A percentile compares a stretch with the other conserved stretches of the same genome.
Evolutionary conservation across 2,329 filamentous ascomycete genomes (phyloP).

Genomic region (Colletotrichum eleusines): DNA sequence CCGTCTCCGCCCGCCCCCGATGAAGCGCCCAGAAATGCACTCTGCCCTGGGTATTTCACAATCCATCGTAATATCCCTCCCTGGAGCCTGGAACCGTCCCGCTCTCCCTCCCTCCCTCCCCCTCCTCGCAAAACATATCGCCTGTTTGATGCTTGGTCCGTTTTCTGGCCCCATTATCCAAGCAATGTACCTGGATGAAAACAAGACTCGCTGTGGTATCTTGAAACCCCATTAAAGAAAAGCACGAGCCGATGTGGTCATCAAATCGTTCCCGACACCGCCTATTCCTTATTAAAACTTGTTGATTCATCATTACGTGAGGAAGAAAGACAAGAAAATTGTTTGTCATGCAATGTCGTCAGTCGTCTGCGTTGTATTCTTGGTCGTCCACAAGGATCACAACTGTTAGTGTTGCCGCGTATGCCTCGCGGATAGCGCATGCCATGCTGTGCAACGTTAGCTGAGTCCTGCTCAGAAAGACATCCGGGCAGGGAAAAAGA

Average conservation of each 20-base stretch:
- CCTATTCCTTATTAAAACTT: slow-evolving; percentile 3
- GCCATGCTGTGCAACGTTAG: slow-evolving; percentile 65
- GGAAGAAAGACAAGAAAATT: background rate
- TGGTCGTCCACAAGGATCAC: slow-evolving; percentile 73
- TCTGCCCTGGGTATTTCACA: slow-evolving; percentile 34
- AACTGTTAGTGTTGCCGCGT: slow-evolving; percentile 78
- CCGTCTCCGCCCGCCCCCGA: background rate
- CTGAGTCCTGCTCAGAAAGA: background rate
- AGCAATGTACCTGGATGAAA: slow-evolving; percentile 7
- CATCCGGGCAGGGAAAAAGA: background rate
- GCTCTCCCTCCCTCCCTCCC: background rate
- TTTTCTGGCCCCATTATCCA: background rate
- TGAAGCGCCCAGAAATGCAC: slow-evolving; percentile 35
- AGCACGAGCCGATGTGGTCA: background rate
- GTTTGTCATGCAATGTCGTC: slow-evolving; percentile 23
- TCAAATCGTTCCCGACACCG: slow-evolving; percentile 1
- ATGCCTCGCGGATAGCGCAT: slow-evolving; percentile 81
- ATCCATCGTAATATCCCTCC: slow-evolving; percentile 2
- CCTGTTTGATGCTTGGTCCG: background rate
- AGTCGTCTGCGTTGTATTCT: slow-evolving; percentile 35
- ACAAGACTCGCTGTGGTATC: slow-evolving; percentile 37
- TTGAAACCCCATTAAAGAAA: slow-evolving; percentile 26
- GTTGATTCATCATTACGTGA: slow-evolving; percentile 13
- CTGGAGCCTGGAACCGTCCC: background rate
- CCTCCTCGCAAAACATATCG: slow-evolving; percentile 1